phyloP scores from a whole-genome alignment of 352 stramenopile species.

The Phytopythium kandeliae region DNA sequence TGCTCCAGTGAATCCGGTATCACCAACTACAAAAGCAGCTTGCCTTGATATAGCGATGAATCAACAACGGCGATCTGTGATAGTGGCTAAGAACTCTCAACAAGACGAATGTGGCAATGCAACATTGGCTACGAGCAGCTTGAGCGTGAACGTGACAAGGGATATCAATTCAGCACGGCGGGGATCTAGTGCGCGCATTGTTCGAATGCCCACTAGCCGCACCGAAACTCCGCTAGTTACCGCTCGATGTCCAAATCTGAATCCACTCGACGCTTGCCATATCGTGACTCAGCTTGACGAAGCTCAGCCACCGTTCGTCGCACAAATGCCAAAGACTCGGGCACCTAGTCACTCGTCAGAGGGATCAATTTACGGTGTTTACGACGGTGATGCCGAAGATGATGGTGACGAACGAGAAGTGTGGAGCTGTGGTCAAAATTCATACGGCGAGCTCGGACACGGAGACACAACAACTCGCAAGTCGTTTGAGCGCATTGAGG shows the following conservation, averaged over 20 bases:
- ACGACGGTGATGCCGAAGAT: conserved; percentile 4
- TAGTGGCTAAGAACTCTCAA: neutral
- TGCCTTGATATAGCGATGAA: neutral
- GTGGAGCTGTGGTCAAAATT: conserved; percentile 94
- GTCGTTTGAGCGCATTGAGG: conserved; percentile 68
- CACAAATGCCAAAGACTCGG: neutral
- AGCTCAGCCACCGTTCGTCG: neutral
- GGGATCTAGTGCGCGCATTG: conserved; percentile 7
- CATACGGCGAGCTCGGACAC: conserved; percentile 90
- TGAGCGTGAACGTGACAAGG: conserved; percentile 18
- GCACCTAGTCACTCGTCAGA: neutral
- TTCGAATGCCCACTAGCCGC: conserved; percentile 8
- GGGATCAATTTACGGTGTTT: neutral
- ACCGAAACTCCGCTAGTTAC: conserved; percentile 15
- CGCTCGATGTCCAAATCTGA: conserved; percentile 41
- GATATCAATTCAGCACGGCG: conserved; percentile 26
- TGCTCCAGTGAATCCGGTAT: neutral
- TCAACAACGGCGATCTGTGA: neutral
- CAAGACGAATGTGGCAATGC: conserved; percentile 35
- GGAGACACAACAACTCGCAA: conserved; percentile 87
- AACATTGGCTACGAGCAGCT: conserved; percentile 12
- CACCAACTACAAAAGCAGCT: neutral
- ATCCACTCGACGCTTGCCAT: conserved; percentile 26
- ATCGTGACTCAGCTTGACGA: conserved; percentile 43
- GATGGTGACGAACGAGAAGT: conserved; percentile 76